Base-by-base conservation (phyloP, 441 rosid species). In the Eruca vesicaria region DNA sequence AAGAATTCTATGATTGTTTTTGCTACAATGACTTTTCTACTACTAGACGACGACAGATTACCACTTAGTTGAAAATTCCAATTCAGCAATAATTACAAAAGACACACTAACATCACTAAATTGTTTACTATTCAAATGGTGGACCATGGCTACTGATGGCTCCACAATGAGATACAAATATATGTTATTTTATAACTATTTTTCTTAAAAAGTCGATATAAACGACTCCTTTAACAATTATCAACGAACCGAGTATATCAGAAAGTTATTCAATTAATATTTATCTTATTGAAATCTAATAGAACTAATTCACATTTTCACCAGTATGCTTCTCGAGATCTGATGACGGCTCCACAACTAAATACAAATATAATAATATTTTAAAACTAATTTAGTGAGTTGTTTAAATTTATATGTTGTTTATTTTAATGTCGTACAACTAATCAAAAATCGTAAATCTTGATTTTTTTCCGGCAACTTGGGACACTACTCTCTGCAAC, bases 1-100 rank as follows among this genome's bases (percentile, higher is more conserved):
- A 38, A 29, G 16, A 63, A 11, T 15, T 62, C 32, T 3, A 5
- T 41, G 33, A 52, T 11, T 69, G 6, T 6, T 35, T 69, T 23
- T 8, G 5, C 9, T 33, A 55, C 33, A 8, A 11, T 2, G 58
- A 26, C 56, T 57, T 35, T 36, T 69, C 69, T 53, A 20, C 69
- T 62, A n/a, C 69, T 26, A 15, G 11, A 14, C n/a, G 57, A 1
- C 68, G 71, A 69, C 16, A 63, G 4, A 33, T 69, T 55, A 20
- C 4, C 53, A 16, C 65, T 43, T 35, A 7, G 61, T 23, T 56
- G 32, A 18, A 55, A 50, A 4, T 19, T 52, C 19, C 64, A 18
- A 7, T 21, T 35, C 48, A 53, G 2, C 60, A 56, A 76, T 69
- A 43, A 63, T 64, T 68, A 64, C 71, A 6, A 52, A 8, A 52